These are phyloP conservation scores for Tetraselmis chui DNA, from an alignment of 139 green algal species.

Conservation along the genomic window DNA sequence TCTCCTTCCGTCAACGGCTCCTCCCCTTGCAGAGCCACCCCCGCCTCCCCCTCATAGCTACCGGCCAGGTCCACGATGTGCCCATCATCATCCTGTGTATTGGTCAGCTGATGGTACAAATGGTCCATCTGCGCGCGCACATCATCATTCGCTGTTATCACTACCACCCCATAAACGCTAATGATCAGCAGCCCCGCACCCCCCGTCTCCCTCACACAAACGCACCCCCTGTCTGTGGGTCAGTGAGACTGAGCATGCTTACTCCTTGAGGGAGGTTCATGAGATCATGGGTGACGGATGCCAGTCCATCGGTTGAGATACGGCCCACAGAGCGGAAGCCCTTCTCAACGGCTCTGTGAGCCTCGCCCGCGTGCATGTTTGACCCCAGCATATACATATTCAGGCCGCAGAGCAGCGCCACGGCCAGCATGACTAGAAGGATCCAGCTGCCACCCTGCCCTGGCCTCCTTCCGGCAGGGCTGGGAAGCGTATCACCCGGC, in stretches of 20 bases:
- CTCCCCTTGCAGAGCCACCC: neutral
- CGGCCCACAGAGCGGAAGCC: neutral
- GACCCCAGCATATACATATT: too few species aligned
- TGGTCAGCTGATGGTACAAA: neutral
- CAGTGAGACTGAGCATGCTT: neutral
- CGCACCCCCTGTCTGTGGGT: neutral
- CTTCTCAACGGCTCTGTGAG: neutral
- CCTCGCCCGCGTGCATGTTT: neutral
- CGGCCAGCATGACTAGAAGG: too few species aligned
- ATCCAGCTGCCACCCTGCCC: too few species aligned
- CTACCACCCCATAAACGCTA: too few species aligned
- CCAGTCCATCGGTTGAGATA: neutral
- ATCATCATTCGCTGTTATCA: neutral
- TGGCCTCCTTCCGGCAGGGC: too few species aligned
- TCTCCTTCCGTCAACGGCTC: neutral
- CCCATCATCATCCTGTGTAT: neutral
- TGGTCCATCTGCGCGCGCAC: neutral
- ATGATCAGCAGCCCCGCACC: too few species aligned
- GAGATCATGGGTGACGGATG: neutral
- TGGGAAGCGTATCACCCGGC: too few species aligned
- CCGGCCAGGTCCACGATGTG: neutral
- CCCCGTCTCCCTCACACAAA: neutral
- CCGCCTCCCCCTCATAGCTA: neutral
- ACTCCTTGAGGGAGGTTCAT: neutral
- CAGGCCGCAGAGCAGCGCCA: too few species aligned